Evolutionary conservation across 257 asterid species (phyloP), one percentile per base, ranked within the genome.

Genomic region (Petrea volubilis): DNA sequence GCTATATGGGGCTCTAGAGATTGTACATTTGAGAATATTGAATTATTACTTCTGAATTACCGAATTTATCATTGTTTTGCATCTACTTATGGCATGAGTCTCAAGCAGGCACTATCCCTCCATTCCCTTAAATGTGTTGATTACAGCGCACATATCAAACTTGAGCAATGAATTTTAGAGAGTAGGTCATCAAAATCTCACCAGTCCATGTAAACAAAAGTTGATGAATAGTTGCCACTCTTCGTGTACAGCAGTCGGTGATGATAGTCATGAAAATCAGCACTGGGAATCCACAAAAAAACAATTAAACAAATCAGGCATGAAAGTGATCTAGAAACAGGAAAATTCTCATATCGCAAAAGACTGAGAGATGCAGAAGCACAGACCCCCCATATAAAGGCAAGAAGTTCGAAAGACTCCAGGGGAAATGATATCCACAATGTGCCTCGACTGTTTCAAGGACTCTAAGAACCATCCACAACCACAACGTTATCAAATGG

Each of bases 371-470:
- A 62, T 52, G 20, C 67, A 44, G 33, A 38, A 55, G 52, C 25
- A 77, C 96, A 44, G n/a, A 94, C 97, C 99, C 99, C 41, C 99
- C 99, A 82, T 94, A 94, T 81, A 94, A 73, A 75, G 99, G 97
- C 87, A 91, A 86, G 81, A 87, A 86, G 78, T 89, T 94, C 7
- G 99, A 94, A 74, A 91, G 87, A 72, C 99, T 91, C 93, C 96
- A 94, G 1, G 99, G 97, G 70, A 94, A 94, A 84, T 94, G 88
- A 69, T 94, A 94, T 78, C 99, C 99, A 64, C 99, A 94, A 74
- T 94, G 97, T 53, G 98, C 98, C 86, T 94, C 97, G 46, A 94
- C 97, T 20, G 99, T 94, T 83, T 94, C 99, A 41, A 94, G 85
- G 77, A 94, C 99, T 85, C 99, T 82, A 77, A 94, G 97, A 33